These are phyloP conservation scores for Ogataea degrootiae DNA, from an alignment of 805 yeast genomes.

Conservation along the genomic window DNA sequence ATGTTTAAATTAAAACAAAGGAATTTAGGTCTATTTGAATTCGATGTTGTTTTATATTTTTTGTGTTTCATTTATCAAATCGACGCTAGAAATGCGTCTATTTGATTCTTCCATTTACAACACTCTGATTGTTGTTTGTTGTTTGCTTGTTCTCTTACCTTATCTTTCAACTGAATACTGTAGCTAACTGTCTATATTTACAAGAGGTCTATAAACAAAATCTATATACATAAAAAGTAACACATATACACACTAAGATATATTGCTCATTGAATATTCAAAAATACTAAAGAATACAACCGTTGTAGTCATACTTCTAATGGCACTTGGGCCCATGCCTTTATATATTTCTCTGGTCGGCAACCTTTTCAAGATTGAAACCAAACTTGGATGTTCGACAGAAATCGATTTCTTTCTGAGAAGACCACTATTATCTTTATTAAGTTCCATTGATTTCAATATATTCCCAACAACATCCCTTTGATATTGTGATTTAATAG, in stretches of 20 bases:
- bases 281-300: constrained; percentile 70
- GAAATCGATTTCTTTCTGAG: constrained; percentile 1
- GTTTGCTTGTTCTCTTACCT: too few species aligned
- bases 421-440: constrained; percentile 34
- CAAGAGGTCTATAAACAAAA: background rate
- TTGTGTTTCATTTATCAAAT: too few species aligned
- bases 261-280: constrained; percentile 60
- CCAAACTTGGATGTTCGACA: constrained; percentile 30
- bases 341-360: constrained; percentile 57
- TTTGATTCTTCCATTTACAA: too few species aligned
- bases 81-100: too few species aligned
- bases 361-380: background rate
- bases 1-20: too few species aligned
- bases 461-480: constrained; percentile 68
- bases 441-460: constrained; percentile 45
- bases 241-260: constrained; percentile 29
- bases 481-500: constrained; percentile 71
- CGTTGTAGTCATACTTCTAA: constrained; percentile 68
- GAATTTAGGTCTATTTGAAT: too few species aligned
- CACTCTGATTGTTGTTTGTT: too few species aligned
- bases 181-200: too few species aligned
- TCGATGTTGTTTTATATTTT: too few species aligned
- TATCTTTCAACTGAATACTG: too few species aligned
- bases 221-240: background rate
- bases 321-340: constrained; percentile 71